Conservation (phyloP, 768 basidiomycete species). For the Mycena olivaceomarginata region DNA sequence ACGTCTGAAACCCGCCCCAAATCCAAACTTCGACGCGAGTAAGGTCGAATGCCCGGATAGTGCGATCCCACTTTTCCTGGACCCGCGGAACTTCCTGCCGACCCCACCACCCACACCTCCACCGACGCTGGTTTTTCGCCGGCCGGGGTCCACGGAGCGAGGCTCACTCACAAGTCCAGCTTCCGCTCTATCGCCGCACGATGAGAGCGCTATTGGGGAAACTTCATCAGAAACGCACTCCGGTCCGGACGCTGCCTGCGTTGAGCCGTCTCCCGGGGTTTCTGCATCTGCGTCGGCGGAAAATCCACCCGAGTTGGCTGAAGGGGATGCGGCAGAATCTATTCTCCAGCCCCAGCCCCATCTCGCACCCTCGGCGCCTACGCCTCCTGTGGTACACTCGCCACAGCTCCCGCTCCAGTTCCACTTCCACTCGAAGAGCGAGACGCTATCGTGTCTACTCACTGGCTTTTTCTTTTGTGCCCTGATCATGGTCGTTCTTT, state of each 20-base stretch:
- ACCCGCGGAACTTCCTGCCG: constrained; percentile 32
- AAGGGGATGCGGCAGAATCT: too few relatives aligned
- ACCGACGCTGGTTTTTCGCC: background rate
- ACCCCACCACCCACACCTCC: constrained; percentile 38
- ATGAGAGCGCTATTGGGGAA: background rate
- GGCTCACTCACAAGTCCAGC: background rate
- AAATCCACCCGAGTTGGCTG: too few relatives aligned
- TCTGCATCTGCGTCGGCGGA: background rate
- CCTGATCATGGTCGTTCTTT: constrained; percentile 27
- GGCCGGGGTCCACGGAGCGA: background rate
- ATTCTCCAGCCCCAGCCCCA: too few relatives aligned
- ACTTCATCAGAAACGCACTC: background rate
- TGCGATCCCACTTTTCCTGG: constrained; percentile 2
- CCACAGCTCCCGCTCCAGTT: background rate
- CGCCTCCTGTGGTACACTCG: background rate
- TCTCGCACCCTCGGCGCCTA: too few relatives aligned
- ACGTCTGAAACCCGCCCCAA: background rate
- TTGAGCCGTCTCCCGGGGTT: background rate
- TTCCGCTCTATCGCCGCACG: constrained; percentile 17
- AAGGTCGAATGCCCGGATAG: background rate
- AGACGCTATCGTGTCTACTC: constrained; percentile 40
- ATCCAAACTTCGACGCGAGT: background rate
- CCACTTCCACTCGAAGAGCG: constrained; percentile 9
- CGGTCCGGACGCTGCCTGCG: background rate
- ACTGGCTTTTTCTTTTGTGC: constrained; percentile 43